These are phyloP conservation scores for Actinomortierella ambigua DNA, from an alignment of 371 early-diverging fungal species.

Conservation along the genomic window DNA sequence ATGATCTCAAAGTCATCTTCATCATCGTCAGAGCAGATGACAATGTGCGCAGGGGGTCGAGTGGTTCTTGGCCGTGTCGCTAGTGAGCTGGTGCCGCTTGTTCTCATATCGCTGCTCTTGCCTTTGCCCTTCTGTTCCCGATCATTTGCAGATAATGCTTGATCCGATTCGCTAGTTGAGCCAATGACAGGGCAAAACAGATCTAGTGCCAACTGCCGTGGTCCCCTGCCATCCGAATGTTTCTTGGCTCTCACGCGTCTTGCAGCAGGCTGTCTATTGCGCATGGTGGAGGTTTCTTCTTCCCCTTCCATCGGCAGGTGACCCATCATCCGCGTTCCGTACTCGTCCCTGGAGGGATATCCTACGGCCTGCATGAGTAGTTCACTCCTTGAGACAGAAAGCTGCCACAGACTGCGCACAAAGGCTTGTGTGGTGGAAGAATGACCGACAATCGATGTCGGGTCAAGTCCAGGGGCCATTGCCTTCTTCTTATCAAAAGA, in stretches of 20 bases:
- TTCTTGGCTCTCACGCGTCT: not conserved
- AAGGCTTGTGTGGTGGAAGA: constrained; percentile 22
- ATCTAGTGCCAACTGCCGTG: too few relatives aligned
- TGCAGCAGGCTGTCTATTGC: constrained; percentile 3
- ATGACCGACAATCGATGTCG: constrained; percentile 22
- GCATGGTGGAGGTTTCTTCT: not conserved
- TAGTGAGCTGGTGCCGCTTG: not conserved
- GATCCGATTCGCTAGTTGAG: too few relatives aligned
- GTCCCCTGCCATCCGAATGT: not conserved
- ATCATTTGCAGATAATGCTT: not conserved
- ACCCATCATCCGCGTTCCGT: constrained; percentile 3
- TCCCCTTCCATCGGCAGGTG: not conserved
- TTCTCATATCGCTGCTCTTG: not conserved
- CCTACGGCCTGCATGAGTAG: not conserved
- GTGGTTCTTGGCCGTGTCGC: not conserved
- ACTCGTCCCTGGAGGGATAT: constrained; percentile 17
- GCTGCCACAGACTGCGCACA: constrained; percentile 7
- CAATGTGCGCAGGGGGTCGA: constrained; percentile 1
- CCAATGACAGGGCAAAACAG: too few relatives aligned
- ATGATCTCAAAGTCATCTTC: constrained; percentile 41
- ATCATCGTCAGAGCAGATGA: constrained; percentile 12
- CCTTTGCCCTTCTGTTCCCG: not conserved
- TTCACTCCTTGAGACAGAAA: constrained; percentile 5
- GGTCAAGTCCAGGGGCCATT: constrained; percentile 5
- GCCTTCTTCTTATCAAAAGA: constrained; percentile 6